A percentile compares a stretch with the other conserved stretches of the same genome.
Conservation (phyloP, 73 alveolate genomes). For the Loxodes magnus region DNA sequence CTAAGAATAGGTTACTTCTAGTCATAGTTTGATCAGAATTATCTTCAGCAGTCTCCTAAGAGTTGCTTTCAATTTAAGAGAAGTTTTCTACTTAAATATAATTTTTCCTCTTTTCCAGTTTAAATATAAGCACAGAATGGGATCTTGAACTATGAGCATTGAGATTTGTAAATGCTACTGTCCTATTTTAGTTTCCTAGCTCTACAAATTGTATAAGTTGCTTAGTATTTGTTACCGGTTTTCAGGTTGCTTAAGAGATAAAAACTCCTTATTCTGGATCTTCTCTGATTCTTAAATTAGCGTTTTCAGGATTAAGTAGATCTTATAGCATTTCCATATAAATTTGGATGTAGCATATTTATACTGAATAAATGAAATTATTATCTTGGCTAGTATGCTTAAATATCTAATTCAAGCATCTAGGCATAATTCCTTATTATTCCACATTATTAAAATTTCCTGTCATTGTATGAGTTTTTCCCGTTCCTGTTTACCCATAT, state of each 20-base stretch:
- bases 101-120: constrained; percentile 52
- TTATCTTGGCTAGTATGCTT: not conserved
- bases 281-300: constrained; percentile 48
- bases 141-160: constrained; percentile 79
- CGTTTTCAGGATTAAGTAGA: constrained; percentile 39
- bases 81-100: constrained; percentile 52
- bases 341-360: constrained; percentile 48
- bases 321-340: constrained; percentile 68
- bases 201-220: constrained; percentile 54
- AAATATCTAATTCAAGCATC: not conserved
- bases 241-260: constrained; percentile 26
- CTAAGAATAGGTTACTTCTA: constrained; percentile 23
- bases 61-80: no score
- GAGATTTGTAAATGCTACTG: constrained; percentile 85
- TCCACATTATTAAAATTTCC: constrained; percentile 54
- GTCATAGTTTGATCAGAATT: constrained; percentile 12
- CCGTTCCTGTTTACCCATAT: constrained; percentile 89
- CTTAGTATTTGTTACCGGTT: constrained; percentile 31
- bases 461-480: constrained; percentile 78
- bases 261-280: constrained; percentile 6
- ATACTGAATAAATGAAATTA: constrained; percentile 26
- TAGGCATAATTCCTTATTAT: constrained; percentile 13
- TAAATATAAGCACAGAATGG: constrained; percentile 80
- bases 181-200: constrained; percentile 70
- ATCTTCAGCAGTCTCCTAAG: no score